Evolutionary conservation across 2,329 filamentous ascomycete species (phyloP).

Genomic region (Fusarium liriodendri): DNA sequence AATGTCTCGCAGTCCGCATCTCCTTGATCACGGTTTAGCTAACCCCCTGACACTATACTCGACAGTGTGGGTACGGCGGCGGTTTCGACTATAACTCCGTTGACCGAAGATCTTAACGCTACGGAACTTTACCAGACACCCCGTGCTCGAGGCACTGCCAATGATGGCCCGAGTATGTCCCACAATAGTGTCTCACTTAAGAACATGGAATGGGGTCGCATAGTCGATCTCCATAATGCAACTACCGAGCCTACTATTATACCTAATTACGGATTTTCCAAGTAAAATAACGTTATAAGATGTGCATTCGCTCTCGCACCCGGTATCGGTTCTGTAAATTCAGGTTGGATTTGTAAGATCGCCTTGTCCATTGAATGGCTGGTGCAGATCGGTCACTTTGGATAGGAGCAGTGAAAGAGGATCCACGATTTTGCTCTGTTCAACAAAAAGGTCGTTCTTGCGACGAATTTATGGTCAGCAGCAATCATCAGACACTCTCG

Average conservation of each 20-base stretch:
- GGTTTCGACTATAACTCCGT: neutral
- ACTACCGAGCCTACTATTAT: neutral
- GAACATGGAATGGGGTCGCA: neutral
- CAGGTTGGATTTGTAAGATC: neutral
- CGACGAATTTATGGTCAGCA: neutral
- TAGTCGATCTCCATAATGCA: neutral
- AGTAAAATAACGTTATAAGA: neutral
- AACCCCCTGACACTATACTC: no score
- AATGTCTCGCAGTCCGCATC: neutral
- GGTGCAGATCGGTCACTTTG: neutral
- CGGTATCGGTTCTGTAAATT: neutral
- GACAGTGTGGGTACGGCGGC: no score
- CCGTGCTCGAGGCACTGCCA: neutral
- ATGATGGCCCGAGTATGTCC: neutral
- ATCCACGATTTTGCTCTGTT: neutral
- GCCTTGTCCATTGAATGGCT: neutral
- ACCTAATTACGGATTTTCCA: neutral
- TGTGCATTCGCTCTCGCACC: neutral
- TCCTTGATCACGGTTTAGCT: neutral
- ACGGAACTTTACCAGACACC: neutral
- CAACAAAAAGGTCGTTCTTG: neutral
- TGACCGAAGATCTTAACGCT: neutral
- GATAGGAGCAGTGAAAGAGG: neutral
- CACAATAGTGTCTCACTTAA: neutral
- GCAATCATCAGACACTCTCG: neutral